A percentile compares a stretch with the other conserved stretches of the same genome.
These are phyloP conservation scores for Nitzschia sp. DNA, from an alignment of 108 stramenopile genomes.

Conservation along the genomic window DNA sequence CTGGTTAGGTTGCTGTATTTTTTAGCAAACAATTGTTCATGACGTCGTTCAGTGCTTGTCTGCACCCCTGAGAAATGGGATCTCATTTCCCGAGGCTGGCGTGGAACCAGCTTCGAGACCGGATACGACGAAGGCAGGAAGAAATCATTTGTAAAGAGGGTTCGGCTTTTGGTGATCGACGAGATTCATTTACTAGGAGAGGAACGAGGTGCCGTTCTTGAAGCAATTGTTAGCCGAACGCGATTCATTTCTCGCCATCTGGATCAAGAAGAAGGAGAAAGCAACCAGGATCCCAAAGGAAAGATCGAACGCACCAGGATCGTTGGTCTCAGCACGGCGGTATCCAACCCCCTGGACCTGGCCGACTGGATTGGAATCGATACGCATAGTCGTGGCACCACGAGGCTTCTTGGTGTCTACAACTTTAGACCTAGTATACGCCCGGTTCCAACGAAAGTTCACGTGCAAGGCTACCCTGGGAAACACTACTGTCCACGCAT, in stretches of 20 bases:
- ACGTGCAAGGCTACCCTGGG: constrained; percentile 97
- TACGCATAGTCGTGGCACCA: constrained; percentile 40
- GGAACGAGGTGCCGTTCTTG: constrained; percentile 97
- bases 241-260: constrained; percentile 84
- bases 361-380: constrained; percentile 97
- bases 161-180: constrained; percentile 94
- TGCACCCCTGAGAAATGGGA: constrained; percentile 99
- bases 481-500: constrained; percentile 80
- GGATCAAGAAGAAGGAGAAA: constrained; percentile 9
- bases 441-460: constrained; percentile 93
- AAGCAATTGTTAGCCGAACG: constrained; percentile 96
- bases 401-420: constrained; percentile 69
- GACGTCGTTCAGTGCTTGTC: too few relatives aligned
- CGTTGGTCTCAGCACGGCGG: constrained; percentile 94
- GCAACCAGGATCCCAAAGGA: constrained; percentile 26
- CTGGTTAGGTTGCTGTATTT: too few relatives aligned
- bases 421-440: constrained; percentile 97
- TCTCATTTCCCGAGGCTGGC: constrained; percentile 94
- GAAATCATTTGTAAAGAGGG: constrained; percentile 78
- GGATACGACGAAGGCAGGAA: constrained; percentile 50
- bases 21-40: too few relatives aligned
- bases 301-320: constrained; percentile 72
- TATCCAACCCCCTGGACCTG: constrained; percentile 96
- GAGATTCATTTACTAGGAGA: constrained; percentile 99
- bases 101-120: constrained; percentile 44